Evolutionary conservation across 108 stramenopile genomes (phyloP).

Genomic region (Skeletonema marinoi): DNA sequence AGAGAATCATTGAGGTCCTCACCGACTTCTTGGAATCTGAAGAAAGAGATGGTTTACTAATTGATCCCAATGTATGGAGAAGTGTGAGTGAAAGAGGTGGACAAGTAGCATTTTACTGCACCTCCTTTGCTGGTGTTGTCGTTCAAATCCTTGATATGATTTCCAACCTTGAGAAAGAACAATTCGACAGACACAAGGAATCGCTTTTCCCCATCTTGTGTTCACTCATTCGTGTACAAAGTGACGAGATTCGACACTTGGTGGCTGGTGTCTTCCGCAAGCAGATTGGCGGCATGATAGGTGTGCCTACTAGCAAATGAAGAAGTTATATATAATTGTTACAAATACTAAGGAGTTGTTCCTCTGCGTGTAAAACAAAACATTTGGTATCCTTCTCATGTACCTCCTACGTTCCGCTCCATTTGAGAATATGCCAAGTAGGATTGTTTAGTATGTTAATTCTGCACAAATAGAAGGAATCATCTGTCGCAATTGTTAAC

Average conservation of each 20-base stretch:
- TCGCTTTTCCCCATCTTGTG: conserved; percentile 74
- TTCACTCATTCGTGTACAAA: conserved; percentile 67
- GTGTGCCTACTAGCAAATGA: conserved; percentile 3
- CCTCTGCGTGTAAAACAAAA: no score
- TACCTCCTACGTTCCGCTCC: no score
- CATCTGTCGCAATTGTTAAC: no score
- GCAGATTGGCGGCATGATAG: conserved; percentile 66
- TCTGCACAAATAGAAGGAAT: no score
- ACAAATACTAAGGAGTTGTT: no score
- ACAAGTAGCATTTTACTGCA: conserved; percentile 84
- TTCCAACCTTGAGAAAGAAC: conserved; percentile 48
- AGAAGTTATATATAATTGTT: background rate
- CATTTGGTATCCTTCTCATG: no score
- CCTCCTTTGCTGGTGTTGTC: conserved; percentile 79
- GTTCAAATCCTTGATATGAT: conserved; percentile 69
- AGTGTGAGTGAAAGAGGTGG: conserved; percentile 73
- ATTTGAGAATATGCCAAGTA: no score
- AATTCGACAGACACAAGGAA: conserved; percentile 59
- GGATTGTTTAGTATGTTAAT: no score
- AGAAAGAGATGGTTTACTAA: conserved; percentile 56
- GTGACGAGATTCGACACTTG: conserved; percentile 77
- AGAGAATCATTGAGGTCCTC: conserved; percentile 65
- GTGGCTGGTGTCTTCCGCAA: conserved; percentile 63
- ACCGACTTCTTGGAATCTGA: conserved; percentile 74
- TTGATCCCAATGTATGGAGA: conserved; percentile 84